phyloP scores from a whole-genome alignment of 176 grass and related monocot species.

The Pharus latifolius region DNA sequence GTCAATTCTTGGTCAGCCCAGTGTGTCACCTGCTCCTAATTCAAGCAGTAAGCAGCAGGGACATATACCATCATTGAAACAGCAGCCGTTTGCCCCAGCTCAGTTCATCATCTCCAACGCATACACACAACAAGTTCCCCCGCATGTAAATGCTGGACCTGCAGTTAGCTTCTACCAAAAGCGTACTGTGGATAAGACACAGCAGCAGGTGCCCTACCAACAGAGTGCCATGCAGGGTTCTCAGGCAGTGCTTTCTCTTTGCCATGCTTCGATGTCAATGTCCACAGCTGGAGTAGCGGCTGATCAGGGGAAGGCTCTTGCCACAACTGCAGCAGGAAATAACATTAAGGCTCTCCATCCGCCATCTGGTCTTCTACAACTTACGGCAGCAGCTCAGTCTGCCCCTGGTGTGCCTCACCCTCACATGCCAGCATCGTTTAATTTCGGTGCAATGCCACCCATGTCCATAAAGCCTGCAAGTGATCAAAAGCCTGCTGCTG shows the following conservation, averaged over 20 bases:
- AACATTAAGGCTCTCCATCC: conserved; percentile 54
- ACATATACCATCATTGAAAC: conserved; percentile 32
- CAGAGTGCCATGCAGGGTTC: conserved; percentile 19
- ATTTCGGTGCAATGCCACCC: conserved; percentile 33
- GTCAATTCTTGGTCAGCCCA: conserved; percentile 73
- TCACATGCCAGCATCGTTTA: conserved; percentile 37
- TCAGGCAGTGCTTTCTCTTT: conserved; percentile 6
- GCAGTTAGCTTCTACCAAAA: conserved; percentile 45
- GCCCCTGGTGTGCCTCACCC: conserved; percentile 25
- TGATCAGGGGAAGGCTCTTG: conserved; percentile 29
- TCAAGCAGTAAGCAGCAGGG: conserved; percentile 54
- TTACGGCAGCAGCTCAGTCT: conserved; percentile 28
- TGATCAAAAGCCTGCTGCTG: conserved; percentile 81
- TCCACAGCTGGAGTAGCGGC: background rate
- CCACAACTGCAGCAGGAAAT: conserved; percentile 26
- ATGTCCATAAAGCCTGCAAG: conserved; percentile 41
- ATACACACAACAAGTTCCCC: conserved; percentile 33
- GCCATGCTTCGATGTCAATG: background rate
- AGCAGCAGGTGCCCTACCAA: conserved; percentile 40
- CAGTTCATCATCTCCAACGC: conserved; percentile 60
- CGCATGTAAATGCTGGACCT: conserved; percentile 22
- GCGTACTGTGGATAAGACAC: conserved; percentile 29
- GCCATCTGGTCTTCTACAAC: conserved; percentile 38
- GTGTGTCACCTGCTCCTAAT: conserved; percentile 27
- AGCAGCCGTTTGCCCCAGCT: conserved; percentile 28